Evolutionary conservation across 2,329 filamentous ascomycete species (phyloP).

Genomic region (Epichloe uncinata): DNA sequence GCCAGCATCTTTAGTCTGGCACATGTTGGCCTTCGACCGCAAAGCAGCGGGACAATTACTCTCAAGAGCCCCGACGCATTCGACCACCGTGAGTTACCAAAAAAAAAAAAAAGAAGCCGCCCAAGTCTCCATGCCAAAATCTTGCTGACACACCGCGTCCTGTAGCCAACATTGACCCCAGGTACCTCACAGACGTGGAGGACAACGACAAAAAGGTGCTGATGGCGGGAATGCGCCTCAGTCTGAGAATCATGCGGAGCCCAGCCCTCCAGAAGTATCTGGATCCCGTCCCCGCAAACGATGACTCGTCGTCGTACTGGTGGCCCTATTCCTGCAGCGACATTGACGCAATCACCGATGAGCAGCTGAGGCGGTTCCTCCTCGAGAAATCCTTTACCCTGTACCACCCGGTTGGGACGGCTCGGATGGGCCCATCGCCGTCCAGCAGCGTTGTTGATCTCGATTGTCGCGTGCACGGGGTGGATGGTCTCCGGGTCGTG

Average conservation of each 20-base stretch:
- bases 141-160: not conserved
- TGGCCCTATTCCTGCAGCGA: conserved; percentile 11
- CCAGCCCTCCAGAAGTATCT: conserved; percentile 7
- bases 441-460: conserved; percentile 26
- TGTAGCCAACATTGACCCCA: conserved; percentile 11
- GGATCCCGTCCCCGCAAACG: conserved; percentile 7
- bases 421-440: conserved; percentile 9
- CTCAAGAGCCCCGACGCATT: conserved; percentile 8
- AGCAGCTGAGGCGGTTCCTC: conserved; percentile 8
- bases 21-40: conserved; percentile 8
- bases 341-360: conserved; percentile 9
- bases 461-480: conserved; percentile 39
- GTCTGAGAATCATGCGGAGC: conserved; percentile 8
- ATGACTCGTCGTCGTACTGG: conserved; percentile 8
- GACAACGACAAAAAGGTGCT: conserved; percentile 10
- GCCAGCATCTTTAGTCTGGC: conserved; percentile 6
- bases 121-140: not conserved
- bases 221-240: conserved; percentile 7
- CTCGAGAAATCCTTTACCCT: conserved; percentile 10
- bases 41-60: conserved; percentile 8
- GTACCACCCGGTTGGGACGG: conserved; percentile 10
- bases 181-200: conserved; percentile 9
- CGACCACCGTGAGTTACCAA: conserved; percentile 10
- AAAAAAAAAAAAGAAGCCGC: fast-evolving
- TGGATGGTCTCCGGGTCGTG: conserved; percentile 39